These are phyloP conservation scores for Podaxis sp. DNA, from an alignment of 768 basidiomycete genomes.

Conservation along the genomic window DNA sequence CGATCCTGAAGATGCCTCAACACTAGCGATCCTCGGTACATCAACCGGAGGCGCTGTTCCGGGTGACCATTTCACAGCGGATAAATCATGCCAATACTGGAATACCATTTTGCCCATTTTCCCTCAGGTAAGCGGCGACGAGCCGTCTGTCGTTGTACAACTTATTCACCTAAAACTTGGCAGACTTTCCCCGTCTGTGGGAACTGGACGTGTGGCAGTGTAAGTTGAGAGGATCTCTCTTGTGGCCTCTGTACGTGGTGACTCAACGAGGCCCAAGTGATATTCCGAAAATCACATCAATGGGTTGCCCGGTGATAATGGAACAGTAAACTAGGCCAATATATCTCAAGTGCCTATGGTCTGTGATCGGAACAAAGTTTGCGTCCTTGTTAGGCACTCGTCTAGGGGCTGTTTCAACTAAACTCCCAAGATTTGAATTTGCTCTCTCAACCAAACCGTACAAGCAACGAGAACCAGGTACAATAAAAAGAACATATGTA, in stretches of 20 bases:
- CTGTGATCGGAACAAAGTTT: no score
- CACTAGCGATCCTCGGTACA: slow-evolving; percentile 29
- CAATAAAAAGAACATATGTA: neutral
- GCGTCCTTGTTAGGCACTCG: no score
- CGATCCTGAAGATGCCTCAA: slow-evolving; percentile 24
- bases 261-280: no score
- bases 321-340: no score
- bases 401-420: no score
- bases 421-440: no score
- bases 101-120: slow-evolving; percentile 30
- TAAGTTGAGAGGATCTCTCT: neutral
- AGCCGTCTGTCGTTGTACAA: neutral
- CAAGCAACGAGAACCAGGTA: neutral
- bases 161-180: neutral
- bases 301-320: no score
- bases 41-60: slow-evolving; percentile 24
- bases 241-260: no score
- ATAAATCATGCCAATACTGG: slow-evolving; percentile 31
- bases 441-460: neutral
- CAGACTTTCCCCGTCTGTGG: slow-evolving; percentile 3
- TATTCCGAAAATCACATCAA: no score
- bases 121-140: slow-evolving; percentile 24
- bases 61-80: slow-evolving; percentile 27
- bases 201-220: slow-evolving; percentile 6
- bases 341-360: no score